Percentiles rank a stretch among this genome's conserved stretches.
Conservation (phyloP, 2,329 filamentous ascomycete species). For the Aspergillus pseudoglaucus region DNA sequence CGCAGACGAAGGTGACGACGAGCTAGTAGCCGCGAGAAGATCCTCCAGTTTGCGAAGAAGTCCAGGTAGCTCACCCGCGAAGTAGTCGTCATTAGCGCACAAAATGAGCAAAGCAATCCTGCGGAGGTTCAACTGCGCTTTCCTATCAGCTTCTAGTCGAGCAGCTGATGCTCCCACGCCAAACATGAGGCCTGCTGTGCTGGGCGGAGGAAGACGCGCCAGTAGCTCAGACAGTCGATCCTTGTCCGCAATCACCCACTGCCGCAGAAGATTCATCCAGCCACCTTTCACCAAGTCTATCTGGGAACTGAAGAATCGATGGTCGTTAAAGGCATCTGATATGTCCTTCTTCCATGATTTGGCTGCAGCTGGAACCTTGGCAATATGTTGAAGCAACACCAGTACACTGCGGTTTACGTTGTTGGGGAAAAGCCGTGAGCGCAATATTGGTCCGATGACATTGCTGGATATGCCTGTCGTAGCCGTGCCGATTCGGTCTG, state of each 20-base stretch:
- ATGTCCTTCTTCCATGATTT: slow-evolving; percentile 93
- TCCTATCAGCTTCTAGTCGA: slow-evolving; percentile 87
- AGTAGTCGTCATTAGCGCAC: slow-evolving; percentile 69
- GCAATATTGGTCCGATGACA: slow-evolving; percentile 73
- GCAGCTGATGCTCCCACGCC: slow-evolving; percentile 95
- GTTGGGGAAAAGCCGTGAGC: slow-evolving; percentile 78
- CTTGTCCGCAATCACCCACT: slow-evolving; percentile 82
- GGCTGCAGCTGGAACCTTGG: slow-evolving; percentile 69
- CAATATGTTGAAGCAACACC: slow-evolving; percentile 67
- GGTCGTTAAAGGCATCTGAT: slow-evolving; percentile 83
- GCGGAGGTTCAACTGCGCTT: slow-evolving; percentile 81
- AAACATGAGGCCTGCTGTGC: slow-evolving; percentile 93
- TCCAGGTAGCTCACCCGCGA: slow-evolving; percentile 65
- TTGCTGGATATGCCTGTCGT: slow-evolving; percentile 75
- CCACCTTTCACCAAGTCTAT: slow-evolving; percentile 59
- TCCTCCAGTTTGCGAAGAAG: slow-evolving; percentile 83
- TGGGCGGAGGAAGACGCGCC: slow-evolving; percentile 70
- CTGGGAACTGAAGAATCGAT: slow-evolving; percentile 71
- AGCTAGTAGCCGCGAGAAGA: slow-evolving; percentile 71
- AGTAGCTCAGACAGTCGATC: slow-evolving; percentile 79
- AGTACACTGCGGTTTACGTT: slow-evolving; percentile 69
- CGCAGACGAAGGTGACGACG: slow-evolving; percentile 84
- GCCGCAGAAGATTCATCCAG: slow-evolving; percentile 77
- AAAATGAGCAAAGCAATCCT: slow-evolving; percentile 74
- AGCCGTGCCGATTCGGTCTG: slow-evolving; percentile 73